Conservation (phyloP, 2,329 filamentous ascomycete species). For the Pestalotiopsis sp. region DNA sequence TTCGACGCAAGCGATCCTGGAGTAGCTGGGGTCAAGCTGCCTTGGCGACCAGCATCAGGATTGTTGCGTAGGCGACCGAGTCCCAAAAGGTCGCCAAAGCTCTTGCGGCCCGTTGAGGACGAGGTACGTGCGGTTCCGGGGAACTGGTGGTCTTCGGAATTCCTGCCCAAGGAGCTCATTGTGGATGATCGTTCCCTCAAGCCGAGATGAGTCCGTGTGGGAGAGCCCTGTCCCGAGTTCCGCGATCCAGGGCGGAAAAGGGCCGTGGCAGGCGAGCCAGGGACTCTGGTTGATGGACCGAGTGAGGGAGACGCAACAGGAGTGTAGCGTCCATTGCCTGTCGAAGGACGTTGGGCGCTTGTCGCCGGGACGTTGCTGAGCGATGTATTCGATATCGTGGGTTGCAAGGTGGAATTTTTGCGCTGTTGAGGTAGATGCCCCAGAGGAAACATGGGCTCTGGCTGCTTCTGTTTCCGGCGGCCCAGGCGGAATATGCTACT, state of each 20-base stretch:
- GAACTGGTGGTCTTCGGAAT: slow-evolving; percentile 70
- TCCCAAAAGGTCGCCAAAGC: slow-evolving; percentile 86
- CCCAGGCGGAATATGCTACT: slow-evolving; percentile 82
- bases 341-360: slow-evolving; percentile 29
- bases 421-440: slow-evolving; percentile 81
- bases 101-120: slow-evolving; percentile 88
- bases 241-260: slow-evolving; percentile 52
- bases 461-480: slow-evolving; percentile 74
- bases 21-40: slow-evolving; percentile 69
- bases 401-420: slow-evolving; percentile 38
- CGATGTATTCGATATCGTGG: slow-evolving; percentile 45
- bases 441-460: slow-evolving; percentile 80
- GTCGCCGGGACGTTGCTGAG: slow-evolving; percentile 31
- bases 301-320: slow-evolving; percentile 38
- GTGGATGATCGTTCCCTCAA: slow-evolving; percentile 84
- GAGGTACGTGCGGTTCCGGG: slow-evolving; percentile 75
- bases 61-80: slow-evolving; percentile 80
- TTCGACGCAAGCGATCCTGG: slow-evolving; percentile 75
- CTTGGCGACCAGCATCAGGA: slow-evolving; percentile 72
- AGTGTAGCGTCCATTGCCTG: slow-evolving; percentile 33
- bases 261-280: slow-evolving; percentile 49
- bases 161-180: slow-evolving; percentile 77
- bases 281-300: slow-evolving; percentile 32
- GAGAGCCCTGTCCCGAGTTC: slow-evolving; percentile 69
- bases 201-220: slow-evolving; percentile 60